Percentiles rank a stretch among this genome's conserved stretches.
Conservation (phyloP, 768 basidiomycete species). For the Boletus tomentosulus region DNA sequence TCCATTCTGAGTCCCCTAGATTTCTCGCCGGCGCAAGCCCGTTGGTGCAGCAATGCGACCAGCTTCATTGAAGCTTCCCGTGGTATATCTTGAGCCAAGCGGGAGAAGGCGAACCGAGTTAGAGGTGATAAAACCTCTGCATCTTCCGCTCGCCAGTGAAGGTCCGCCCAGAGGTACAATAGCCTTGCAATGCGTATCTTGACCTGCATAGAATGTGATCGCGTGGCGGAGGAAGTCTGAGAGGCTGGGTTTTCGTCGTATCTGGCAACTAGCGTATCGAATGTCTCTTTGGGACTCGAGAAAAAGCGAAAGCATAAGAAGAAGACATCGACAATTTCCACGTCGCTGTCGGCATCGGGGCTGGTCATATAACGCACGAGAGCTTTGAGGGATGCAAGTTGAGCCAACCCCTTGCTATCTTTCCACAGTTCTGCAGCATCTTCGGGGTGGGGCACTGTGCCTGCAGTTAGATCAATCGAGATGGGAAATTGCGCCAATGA, state of each 20-base stretch:
- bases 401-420: conserved; percentile 23
- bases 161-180: conserved; percentile 66
- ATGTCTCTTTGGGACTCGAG: conserved; percentile 45
- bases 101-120: conserved; percentile 29
- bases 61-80: conserved; percentile 24
- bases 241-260: conserved; percentile 38
- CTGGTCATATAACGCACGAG: conserved; percentile 46
- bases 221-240: conserved; percentile 30
- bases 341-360: conserved; percentile 36
- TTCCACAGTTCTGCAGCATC: conserved; percentile 28
- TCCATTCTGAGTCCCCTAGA: conserved; percentile 26
- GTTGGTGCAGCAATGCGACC: conserved; percentile 29
- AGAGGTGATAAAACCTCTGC: conserved; percentile 29
- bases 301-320: conserved; percentile 73
- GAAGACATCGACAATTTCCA: conserved; percentile 49
- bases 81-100: conserved; percentile 29
- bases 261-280: conserved; percentile 42
- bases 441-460: conserved; percentile 29
- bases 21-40: conserved; percentile 17
- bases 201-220: conserved; percentile 43
- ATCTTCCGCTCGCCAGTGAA: conserved; percentile 60
- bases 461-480: conserved; percentile 21
- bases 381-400: conserved; percentile 38
- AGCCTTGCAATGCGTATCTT: conserved; percentile 58
- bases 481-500: conserved; percentile 30